A percentile compares a stretch with the other conserved stretches of the same genome.
phyloP scores from a whole-genome alignment of 179 eudicot species.

The Sideroxylon spinosum region DNA sequence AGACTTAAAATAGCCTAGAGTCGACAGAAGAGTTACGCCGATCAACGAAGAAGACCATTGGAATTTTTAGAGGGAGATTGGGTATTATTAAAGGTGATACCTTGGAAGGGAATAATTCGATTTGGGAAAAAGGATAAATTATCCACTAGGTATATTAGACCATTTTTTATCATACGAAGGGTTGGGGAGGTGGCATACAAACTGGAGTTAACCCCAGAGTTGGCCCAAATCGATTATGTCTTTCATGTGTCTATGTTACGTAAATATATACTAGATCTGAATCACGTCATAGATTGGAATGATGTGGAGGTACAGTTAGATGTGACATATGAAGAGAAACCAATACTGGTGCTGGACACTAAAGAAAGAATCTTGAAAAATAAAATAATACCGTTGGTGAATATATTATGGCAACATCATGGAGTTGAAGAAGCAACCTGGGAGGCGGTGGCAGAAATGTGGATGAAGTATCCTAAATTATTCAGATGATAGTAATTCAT shows the following conservation, averaged over 20 bases:
- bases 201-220: neutral
- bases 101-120: no score
- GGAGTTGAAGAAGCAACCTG: no score
- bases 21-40: neutral
- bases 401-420: neutral
- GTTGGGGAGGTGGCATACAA: neutral
- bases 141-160: constrained; percentile 10
- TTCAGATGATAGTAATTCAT: neutral
- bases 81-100: no score
- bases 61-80: no score
- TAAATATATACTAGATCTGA: no score
- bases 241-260: constrained; percentile 1
- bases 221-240: neutral
- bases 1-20: no score
- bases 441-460: neutral
- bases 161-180: neutral
- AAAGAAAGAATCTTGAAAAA: no score
- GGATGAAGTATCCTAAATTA: neutral
- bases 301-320: no score
- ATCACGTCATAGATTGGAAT: no score
- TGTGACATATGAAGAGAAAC: no score
- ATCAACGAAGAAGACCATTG: neutral
- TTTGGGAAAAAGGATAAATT: neutral
- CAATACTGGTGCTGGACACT: no score
- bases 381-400: no score